Evolutionary conservation across 768 basidiomycete genomes (phyloP).

Genomic region (Lactifluus subvellereus): DNA sequence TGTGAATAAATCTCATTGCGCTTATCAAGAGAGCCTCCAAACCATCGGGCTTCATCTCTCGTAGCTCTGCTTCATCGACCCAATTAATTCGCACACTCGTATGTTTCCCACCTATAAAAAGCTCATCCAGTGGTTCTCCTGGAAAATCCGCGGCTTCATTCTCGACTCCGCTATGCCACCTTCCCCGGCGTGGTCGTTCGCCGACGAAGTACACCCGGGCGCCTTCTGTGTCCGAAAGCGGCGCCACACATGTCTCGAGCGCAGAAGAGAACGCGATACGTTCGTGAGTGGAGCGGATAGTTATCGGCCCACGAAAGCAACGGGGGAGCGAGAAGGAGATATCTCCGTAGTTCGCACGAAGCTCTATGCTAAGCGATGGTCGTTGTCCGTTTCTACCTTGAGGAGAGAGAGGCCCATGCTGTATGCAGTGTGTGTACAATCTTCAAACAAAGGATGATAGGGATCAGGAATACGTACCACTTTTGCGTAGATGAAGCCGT

Average conservation of each 20-base stretch:
- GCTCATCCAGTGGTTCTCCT: not conserved
- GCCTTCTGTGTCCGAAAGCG: not conserved
- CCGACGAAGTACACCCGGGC: not conserved
- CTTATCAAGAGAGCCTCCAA: too few relatives aligned
- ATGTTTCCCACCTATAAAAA: not conserved
- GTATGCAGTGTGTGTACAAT: not conserved
- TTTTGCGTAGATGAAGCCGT: not conserved
- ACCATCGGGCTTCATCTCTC: not conserved
- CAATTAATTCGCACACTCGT: not conserved
- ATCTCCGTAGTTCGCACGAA: slow-evolving; percentile 3
- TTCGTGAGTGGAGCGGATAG: not conserved
- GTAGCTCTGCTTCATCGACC: slow-evolving; percentile 4
- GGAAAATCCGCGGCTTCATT: too few relatives aligned
- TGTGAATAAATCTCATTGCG: too few relatives aligned
- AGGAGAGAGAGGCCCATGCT: not conserved
- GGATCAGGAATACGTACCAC: not conserved
- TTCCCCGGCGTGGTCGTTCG: not conserved
- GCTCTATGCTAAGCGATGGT: not conserved
- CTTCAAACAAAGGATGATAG: too few relatives aligned
- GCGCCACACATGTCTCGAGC: not conserved
- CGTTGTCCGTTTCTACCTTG: not conserved
- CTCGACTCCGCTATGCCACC: not conserved
- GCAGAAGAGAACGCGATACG: not conserved
- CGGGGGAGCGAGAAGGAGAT: slow-evolving; percentile 3
- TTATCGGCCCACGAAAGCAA: slow-evolving; percentile 3